Evolutionary conservation across 2,329 filamentous ascomycete species (phyloP).

Genomic region (Trichoderma hamatum): DNA sequence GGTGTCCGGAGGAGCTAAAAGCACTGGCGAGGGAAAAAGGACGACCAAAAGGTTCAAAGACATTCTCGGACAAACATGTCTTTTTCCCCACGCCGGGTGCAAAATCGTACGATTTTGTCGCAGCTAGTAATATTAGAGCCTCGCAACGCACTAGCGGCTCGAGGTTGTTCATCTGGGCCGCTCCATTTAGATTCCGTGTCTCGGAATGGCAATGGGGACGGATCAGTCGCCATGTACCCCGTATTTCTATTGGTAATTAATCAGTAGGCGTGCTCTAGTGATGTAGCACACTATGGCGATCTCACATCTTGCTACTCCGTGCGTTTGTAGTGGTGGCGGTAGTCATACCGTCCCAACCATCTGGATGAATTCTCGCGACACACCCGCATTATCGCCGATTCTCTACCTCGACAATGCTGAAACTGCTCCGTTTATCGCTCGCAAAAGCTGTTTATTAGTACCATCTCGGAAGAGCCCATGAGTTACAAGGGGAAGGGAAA

Average conservation of each 20-base stretch:
- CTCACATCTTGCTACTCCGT: slow-evolving; percentile 9
- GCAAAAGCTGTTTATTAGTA: not conserved
- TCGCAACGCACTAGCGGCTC: slow-evolving; percentile 17
- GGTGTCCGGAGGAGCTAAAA: slow-evolving; percentile 2
- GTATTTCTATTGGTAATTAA: slow-evolving; percentile 9
- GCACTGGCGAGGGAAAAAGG: not conserved
- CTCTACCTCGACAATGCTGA: slow-evolving; percentile 6
- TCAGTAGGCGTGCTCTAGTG: not conserved
- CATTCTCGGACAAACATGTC: slow-evolving; percentile 15
- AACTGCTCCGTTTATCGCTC: slow-evolving; percentile 3
- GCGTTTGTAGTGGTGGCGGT: slow-evolving; percentile 1
- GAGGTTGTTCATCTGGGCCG: slow-evolving; percentile 17
- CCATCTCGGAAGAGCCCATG: slow-evolving; percentile 19
- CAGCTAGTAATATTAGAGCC: slow-evolving; percentile 18
- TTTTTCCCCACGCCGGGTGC: slow-evolving; percentile 6
- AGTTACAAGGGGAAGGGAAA: slow-evolving; percentile 17
- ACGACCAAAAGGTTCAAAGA: not conserved
- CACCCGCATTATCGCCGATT: slow-evolving; percentile 13
- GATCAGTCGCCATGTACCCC: not conserved
- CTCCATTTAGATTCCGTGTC: slow-evolving; percentile 25
- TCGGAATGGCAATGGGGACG: slow-evolving; percentile 5
- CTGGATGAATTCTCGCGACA: not conserved
- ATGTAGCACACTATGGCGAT: slow-evolving; percentile 8
- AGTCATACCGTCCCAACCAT: slow-evolving; percentile 7
- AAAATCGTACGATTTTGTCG: slow-evolving; percentile 22